phyloP scores from a whole-genome alignment of 2,329 filamentous ascomycete species.

The Cladophialophora yegresii region DNA sequence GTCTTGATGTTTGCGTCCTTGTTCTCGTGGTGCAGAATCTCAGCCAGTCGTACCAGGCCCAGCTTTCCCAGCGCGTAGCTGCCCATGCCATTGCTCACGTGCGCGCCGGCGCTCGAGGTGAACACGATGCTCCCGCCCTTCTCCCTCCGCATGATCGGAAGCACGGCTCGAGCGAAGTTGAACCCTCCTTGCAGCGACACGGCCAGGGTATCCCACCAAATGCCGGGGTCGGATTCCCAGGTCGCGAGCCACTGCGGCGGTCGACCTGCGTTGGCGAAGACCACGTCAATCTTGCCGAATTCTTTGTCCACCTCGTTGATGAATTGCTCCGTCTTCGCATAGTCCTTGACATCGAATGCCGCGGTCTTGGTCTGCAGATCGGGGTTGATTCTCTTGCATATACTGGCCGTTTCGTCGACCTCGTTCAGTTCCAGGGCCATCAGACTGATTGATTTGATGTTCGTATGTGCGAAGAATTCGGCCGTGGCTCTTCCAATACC shows the following conservation, averaged over 20 bases:
- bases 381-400: slow-evolving; percentile 29
- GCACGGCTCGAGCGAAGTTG: slow-evolving; percentile 30
- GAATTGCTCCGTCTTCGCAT: slow-evolving; percentile 42
- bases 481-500: slow-evolving; percentile 59
- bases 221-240: slow-evolving; percentile 27
- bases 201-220: slow-evolving; percentile 33
- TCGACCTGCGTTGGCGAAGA: slow-evolving; percentile 48
- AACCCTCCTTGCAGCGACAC: slow-evolving; percentile 32
- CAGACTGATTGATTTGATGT: slow-evolving; percentile 26
- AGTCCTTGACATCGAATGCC: slow-evolving; percentile 44
- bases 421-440: slow-evolving; percentile 29
- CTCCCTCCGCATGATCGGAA: slow-evolving; percentile 32
- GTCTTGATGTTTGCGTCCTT: slow-evolving; percentile 29
- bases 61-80: slow-evolving; percentile 33
- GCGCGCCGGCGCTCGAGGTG: slow-evolving; percentile 32
- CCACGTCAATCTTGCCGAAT: slow-evolving; percentile 50
- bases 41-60: slow-evolving; percentile 29
- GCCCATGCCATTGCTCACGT: slow-evolving; percentile 28
- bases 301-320: slow-evolving; percentile 43
- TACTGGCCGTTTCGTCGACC: slow-evolving; percentile 27
- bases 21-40: slow-evolving; percentile 34
- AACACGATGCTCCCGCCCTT: slow-evolving; percentile 30
- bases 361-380: slow-evolving; percentile 22
- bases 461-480: slow-evolving; percentile 47
- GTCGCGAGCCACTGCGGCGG: slow-evolving; percentile 33